phyloP scores from a whole-genome alignment of 2,329 filamentous ascomycete genomes.

The Neonectria neomacrospora region DNA sequence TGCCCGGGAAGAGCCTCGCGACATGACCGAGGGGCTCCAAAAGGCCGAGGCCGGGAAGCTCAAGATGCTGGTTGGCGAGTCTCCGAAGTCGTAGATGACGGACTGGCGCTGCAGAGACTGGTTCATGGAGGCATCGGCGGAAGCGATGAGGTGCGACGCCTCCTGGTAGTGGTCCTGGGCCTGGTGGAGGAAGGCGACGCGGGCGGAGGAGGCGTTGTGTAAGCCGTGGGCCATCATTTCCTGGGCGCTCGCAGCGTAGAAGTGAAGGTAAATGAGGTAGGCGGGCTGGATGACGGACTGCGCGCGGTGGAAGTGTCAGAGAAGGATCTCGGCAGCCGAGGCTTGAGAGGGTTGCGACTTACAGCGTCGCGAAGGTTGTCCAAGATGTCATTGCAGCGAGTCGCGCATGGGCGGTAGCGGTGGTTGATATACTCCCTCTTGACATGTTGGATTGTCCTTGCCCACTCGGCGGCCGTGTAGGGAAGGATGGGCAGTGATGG shows the following conservation, averaged over 20 bases:
- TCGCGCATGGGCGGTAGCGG: slow-evolving; percentile 64
- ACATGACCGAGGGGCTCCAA: slow-evolving; percentile 30
- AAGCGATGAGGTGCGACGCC: slow-evolving; percentile 60
- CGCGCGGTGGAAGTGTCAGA: slow-evolving; percentile 29
- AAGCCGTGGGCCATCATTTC: slow-evolving; percentile 66
- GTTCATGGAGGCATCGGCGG: slow-evolving; percentile 57
- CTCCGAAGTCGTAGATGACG: slow-evolving; percentile 37
- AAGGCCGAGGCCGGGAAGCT: slow-evolving; percentile 50
- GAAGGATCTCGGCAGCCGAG: background rate
- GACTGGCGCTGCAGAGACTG: slow-evolving; percentile 55
- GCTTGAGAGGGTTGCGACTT: slow-evolving; percentile 38
- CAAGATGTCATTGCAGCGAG: slow-evolving; percentile 64
- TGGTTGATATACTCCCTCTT: slow-evolving; percentile 64
- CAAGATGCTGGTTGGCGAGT: slow-evolving; percentile 60
- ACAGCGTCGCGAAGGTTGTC: slow-evolving; percentile 59
- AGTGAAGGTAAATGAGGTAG: slow-evolving; percentile 68
- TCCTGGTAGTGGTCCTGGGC: slow-evolving; percentile 63
- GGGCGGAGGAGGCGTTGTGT: slow-evolving; percentile 57
- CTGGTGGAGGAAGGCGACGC: slow-evolving; percentile 60
- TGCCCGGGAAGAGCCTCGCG: slow-evolving; percentile 37
- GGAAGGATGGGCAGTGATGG: slow-evolving; percentile 50
- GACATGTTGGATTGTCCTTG: slow-evolving; percentile 60
- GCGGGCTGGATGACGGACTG: slow-evolving; percentile 59
- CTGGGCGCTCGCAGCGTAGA: slow-evolving; percentile 70
- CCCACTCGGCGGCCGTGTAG: slow-evolving; percentile 62